These are phyloP conservation scores for Trametes versicolor DNA, from an alignment of 1,284 basidiomycete genomes.

Conservation along the genomic window DNA sequence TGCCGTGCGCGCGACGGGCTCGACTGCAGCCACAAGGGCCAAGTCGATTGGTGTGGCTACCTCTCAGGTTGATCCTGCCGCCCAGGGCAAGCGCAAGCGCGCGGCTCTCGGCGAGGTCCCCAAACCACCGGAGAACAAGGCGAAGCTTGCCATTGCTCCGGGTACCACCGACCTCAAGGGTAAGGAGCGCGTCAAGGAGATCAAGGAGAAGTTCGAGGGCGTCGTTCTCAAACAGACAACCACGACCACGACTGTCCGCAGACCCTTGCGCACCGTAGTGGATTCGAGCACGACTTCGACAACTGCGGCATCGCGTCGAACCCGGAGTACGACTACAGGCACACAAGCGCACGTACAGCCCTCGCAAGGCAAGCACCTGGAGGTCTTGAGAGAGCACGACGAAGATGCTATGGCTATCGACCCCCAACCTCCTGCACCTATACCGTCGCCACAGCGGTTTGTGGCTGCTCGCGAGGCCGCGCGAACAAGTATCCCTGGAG, in stretches of 20 bases:
- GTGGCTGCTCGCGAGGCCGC: slow-evolving; percentile 41
- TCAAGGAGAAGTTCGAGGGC: slow-evolving; percentile 61
- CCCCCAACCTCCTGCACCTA: slow-evolving; percentile 35
- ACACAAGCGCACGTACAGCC: slow-evolving; percentile 19
- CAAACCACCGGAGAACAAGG: slow-evolving; percentile 54
- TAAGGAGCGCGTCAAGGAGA: slow-evolving; percentile 51
- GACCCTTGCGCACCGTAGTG: slow-evolving; percentile 35
- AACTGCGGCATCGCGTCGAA: slow-evolving; percentile 41
- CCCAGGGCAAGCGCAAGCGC: slow-evolving; percentile 74
- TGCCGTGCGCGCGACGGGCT: slow-evolving; percentile 42
- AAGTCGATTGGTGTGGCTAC: slow-evolving; percentile 41
- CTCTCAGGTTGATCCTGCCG: slow-evolving; percentile 53
- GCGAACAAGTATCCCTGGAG: slow-evolving; percentile 21
- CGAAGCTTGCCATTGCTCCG: slow-evolving; percentile 44
- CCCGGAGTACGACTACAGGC: slow-evolving; percentile 40
- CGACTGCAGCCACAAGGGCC: slow-evolving; percentile 52
- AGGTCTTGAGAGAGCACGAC: slow-evolving; percentile 51
- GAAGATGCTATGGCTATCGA: slow-evolving; percentile 64
- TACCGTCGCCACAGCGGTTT: slow-evolving; percentile 43
- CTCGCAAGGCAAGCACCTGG: slow-evolving; percentile 31
- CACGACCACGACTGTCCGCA: slow-evolving; percentile 43
- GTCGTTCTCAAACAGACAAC: slow-evolving; percentile 60
- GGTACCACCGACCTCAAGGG: slow-evolving; percentile 48
- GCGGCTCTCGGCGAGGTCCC: slow-evolving; percentile 78
- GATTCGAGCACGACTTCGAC: slow-evolving; percentile 46